phyloP scores from a whole-genome alignment of 2,329 filamentous ascomycete genomes.

The Arachnomyces sp. region DNA sequence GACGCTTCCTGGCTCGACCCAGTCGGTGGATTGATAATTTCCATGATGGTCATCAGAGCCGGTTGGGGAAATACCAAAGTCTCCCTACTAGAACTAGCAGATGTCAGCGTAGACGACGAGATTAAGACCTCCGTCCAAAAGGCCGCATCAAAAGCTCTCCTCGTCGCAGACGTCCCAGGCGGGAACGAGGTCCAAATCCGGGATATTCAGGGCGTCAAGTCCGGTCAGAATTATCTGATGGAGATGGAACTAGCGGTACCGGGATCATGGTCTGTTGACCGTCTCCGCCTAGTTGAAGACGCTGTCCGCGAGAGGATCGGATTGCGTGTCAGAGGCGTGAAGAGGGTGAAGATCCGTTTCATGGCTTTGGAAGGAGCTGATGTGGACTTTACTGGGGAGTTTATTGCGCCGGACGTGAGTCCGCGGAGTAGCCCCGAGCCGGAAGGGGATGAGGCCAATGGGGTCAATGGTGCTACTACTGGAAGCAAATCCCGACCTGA shows the following conservation, averaged over 20 bases:
- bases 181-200: conserved; percentile 60
- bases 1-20: conserved; percentile 91
- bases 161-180: conserved; percentile 46
- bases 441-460: conserved; percentile 41
- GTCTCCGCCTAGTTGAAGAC: conserved; percentile 63
- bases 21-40: conserved; percentile 86
- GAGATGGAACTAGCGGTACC: conserved; percentile 83
- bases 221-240: conserved; percentile 90
- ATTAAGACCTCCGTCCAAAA: conserved; percentile 65
- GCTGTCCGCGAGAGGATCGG: conserved; percentile 65
- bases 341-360: conserved; percentile 77
- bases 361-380: conserved; percentile 57
- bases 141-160: conserved; percentile 50
- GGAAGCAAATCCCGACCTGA: conserved; percentile 30
- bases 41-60: conserved; percentile 84
- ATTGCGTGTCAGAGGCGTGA: conserved; percentile 71
- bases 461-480: conserved; percentile 15
- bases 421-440: conserved; percentile 53
- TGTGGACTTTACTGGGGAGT: conserved; percentile 66
- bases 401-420: conserved; percentile 59
- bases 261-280: conserved; percentile 64
- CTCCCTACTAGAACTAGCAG: conserved; percentile 81
- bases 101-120: conserved; percentile 79
- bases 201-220: conserved; percentile 83
- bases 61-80: conserved; percentile 78